Conservation (phyloP, 257 asterid genomes). For the Buddleja alternifolia region DNA sequence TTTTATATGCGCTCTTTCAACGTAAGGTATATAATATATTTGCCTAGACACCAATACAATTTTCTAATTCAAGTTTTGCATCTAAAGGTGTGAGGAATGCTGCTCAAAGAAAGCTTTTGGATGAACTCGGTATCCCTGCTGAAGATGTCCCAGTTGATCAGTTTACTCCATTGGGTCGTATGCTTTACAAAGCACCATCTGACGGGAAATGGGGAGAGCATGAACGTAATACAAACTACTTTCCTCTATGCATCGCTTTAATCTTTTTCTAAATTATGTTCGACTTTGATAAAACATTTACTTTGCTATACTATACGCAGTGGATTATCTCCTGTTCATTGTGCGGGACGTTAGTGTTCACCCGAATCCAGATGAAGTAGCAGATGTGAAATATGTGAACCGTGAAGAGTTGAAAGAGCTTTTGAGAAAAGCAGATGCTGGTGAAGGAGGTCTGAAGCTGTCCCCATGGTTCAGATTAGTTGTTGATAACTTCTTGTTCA, state of each 20-base stretch:
- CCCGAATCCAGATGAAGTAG: constrained; percentile 86
- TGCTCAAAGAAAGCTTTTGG: constrained; percentile 82
- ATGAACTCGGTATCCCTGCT: constrained; percentile 75
- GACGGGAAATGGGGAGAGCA: constrained; percentile 94
- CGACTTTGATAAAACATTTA: background rate
- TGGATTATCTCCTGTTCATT: constrained; percentile 86
- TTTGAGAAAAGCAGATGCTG: constrained; percentile 77
- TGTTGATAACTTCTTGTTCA: constrained; percentile 80
- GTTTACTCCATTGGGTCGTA: constrained; percentile 70
- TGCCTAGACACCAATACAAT: constrained; percentile 1
- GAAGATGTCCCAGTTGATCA: constrained; percentile 72
- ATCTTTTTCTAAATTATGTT: background rate
- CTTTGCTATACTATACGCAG: constrained; percentile 37
- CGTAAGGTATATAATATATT: background rate
- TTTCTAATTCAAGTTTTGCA: background rate
- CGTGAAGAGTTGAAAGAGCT: constrained; percentile 69
- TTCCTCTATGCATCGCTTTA: no score
- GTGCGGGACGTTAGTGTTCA: constrained; percentile 62
- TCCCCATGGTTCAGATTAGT: constrained; percentile 93
- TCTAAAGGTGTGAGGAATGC: constrained; percentile 74
- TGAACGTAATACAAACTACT: constrained; percentile 50
- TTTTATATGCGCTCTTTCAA: constrained; percentile 10
- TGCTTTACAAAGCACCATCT: constrained; percentile 80
- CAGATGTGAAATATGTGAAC: constrained; percentile 67
- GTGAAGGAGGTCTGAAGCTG: constrained; percentile 77